Conservation (phyloP, 164 flowering plant genomes). For the Macadamia integrifolia region DNA sequence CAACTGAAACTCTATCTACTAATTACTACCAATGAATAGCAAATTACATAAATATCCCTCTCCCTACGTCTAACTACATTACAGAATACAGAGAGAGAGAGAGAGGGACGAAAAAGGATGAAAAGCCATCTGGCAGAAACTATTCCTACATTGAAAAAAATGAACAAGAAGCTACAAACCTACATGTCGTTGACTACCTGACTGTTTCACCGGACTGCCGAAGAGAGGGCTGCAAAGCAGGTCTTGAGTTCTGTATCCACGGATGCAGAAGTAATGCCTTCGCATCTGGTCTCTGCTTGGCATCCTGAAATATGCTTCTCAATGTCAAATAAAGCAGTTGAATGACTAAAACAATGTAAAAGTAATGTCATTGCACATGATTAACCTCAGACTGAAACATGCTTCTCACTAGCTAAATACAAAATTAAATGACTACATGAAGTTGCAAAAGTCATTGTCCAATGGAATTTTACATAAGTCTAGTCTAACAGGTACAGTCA, state of each 20-base stretch:
- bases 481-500: not conserved
- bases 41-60: too few relatives aligned
- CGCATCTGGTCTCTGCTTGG: conserved; percentile 97
- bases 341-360: too few relatives aligned
- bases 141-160: too few relatives aligned
- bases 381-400: conserved; percentile 51
- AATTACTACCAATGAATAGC: too few relatives aligned
- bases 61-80: too few relatives aligned
- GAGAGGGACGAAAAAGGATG: too few relatives aligned
- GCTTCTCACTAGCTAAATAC: conserved; percentile 14
- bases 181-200: conserved; percentile 33
- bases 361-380: too few relatives aligned
- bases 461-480: not conserved
- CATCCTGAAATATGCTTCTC: conserved; percentile 58
- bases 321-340: conserved; percentile 6
- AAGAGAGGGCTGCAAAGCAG: conserved; percentile 80
- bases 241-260: conserved; percentile 92
- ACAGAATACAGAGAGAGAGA: too few relatives aligned
- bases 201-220: conserved; percentile 57
- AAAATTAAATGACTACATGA: not conserved
- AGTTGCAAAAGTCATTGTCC: not conserved
- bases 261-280: conserved; percentile 91
- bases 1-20: too few relatives aligned
- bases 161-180: not conserved
- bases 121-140: too few relatives aligned